Evolutionary conservation across 73 alveolate genomes (phyloP), one percentile per base, ranked within the genome.

Genomic region (Paramecium octaurelia): DNA sequence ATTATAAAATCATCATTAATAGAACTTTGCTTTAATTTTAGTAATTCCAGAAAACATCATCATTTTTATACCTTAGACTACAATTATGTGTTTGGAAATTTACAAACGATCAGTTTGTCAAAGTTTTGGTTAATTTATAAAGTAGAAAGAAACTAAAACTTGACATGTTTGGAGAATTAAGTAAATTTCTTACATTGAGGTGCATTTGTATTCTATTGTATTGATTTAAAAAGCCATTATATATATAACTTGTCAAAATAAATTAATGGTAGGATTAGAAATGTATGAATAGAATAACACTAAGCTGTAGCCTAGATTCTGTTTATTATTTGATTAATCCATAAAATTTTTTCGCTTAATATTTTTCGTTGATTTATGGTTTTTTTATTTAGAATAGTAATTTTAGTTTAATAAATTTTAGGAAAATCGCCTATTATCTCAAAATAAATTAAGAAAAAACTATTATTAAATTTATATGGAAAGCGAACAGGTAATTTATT

Each of bases 391-490:
- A 2, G 18, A 12, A 11, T 0, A 16, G 31, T 54, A 48, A 48
- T 48, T 54, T 54, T 54, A 34, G 69, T 54, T 54, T 54, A 54
- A 54, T n/a, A 54, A 64, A 64, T 64, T 64, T 64, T 64, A 64
- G 84, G 84, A 64, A 64, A 64, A 64, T 64, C 84, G 48, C 31
- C 84, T 48, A 31, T 64, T 64, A 64, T 64, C 84, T 64, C 4
- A 64, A 34, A 64, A 64, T 11, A 64, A 23, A 27, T 31, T 12
- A 64, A 21, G 31, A 34, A 64, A 64, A 64, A 27, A 64, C 42
- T 64, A 54, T 64, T 64, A 64, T 64, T 31, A 64, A 64, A 64
- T 31, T 31, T 64, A 64, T 64, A 64, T 64, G 84, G 84, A 64
- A 64, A 64, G 84, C n/a, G 16, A 12, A 21, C 48, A 64, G 46